phyloP scores from a whole-genome alignment of 2,329 filamentous ascomycete genomes.

The Hypoxylon sp. region DNA sequence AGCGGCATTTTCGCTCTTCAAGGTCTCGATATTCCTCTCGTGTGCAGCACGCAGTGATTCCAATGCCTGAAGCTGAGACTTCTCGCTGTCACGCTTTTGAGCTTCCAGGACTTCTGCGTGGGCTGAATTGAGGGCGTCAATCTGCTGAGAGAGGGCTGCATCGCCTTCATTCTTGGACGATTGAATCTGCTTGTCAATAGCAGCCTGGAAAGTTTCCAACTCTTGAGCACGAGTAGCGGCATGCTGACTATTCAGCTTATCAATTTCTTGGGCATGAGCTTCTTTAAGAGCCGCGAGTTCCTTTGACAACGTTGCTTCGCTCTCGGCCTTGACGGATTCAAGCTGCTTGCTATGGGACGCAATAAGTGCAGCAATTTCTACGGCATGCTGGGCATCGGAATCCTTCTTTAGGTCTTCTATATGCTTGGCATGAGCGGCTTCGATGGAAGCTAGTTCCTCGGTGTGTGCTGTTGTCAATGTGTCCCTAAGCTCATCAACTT shows the following conservation, averaged over 20 bases:
- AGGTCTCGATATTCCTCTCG: slow-evolving; percentile 45
- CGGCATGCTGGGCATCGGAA: slow-evolving; percentile 38
- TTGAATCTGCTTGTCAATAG: slow-evolving; percentile 50
- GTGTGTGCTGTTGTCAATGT: slow-evolving; percentile 36
- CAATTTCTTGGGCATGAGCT: slow-evolving; percentile 47
- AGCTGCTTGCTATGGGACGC: slow-evolving; percentile 47
- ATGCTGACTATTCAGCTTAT: slow-evolving; percentile 46
- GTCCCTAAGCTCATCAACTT: slow-evolving; percentile 43
- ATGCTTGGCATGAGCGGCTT: slow-evolving; percentile 39
- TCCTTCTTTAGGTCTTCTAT: slow-evolving; percentile 42
- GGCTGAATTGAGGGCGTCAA: slow-evolving; percentile 49
- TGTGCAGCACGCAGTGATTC: slow-evolving; percentile 48
- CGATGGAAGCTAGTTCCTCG: slow-evolving; percentile 44
- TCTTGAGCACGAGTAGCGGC: slow-evolving; percentile 48
- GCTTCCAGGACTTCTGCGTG: slow-evolving; percentile 50
- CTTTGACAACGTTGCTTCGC: slow-evolving; percentile 43
- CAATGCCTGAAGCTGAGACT: slow-evolving; percentile 43
- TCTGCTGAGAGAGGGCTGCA: slow-evolving; percentile 46
- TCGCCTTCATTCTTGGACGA: slow-evolving; percentile 51
- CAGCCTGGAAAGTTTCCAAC: slow-evolving; percentile 49
- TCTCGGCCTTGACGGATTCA: slow-evolving; percentile 44
- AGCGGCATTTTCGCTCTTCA: slow-evolving; percentile 46
- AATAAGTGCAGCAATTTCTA: slow-evolving; percentile 45
- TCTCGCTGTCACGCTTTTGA: slow-evolving; percentile 49
- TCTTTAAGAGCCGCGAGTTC: slow-evolving; percentile 48